A percentile compares a stretch with the other conserved stretches of the same genome.
These are phyloP conservation scores for Knoxia roxburghii DNA, from an alignment of 257 asterid species.

Conservation along the genomic window DNA sequence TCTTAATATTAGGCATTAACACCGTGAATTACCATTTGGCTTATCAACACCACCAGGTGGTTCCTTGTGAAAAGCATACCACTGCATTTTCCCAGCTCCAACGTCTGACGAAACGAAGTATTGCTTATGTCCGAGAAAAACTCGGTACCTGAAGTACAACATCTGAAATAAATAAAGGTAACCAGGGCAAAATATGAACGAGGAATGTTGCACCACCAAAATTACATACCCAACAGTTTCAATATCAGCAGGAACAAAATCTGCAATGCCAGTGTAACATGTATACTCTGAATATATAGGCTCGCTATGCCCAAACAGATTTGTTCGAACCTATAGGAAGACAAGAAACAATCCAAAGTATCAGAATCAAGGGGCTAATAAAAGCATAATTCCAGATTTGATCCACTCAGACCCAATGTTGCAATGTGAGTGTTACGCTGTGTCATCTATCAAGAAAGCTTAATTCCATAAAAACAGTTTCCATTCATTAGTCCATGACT, in stretches of 20 bases:
- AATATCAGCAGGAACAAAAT: slow-evolving; percentile 89
- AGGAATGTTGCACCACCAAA: slow-evolving; percentile 1
- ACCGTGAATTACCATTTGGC: slow-evolving; percentile 41
- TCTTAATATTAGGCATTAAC: background rate
- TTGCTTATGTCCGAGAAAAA: slow-evolving; percentile 93
- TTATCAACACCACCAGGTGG: slow-evolving; percentile 69
- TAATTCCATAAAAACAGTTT: background rate
- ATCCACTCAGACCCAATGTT: background rate
- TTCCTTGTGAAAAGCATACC: slow-evolving; percentile 95
- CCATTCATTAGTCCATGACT: background rate
- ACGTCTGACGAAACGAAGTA: slow-evolving; percentile 98
- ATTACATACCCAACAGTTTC: slow-evolving; percentile 82
- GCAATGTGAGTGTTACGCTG: too few relatives aligned
- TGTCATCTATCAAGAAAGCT: background rate
- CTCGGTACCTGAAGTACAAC: slow-evolving; percentile 67
- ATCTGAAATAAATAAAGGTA: background rate
- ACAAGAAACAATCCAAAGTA: background rate
- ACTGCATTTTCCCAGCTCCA: slow-evolving; percentile 98
- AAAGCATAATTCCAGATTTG: background rate
- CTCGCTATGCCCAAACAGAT: slow-evolving; percentile 65
- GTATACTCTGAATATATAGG: slow-evolving; percentile 84
- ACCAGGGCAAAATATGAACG: background rate
- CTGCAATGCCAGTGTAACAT: slow-evolving; percentile 96
- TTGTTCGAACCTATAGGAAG: slow-evolving; percentile 54
- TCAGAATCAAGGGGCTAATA: background rate